A percentile compares a stretch with the other conserved stretches of the same genome.
phyloP scores from a whole-genome alignment of 768 basidiomycete species.

The Arthromyces matolae region DNA sequence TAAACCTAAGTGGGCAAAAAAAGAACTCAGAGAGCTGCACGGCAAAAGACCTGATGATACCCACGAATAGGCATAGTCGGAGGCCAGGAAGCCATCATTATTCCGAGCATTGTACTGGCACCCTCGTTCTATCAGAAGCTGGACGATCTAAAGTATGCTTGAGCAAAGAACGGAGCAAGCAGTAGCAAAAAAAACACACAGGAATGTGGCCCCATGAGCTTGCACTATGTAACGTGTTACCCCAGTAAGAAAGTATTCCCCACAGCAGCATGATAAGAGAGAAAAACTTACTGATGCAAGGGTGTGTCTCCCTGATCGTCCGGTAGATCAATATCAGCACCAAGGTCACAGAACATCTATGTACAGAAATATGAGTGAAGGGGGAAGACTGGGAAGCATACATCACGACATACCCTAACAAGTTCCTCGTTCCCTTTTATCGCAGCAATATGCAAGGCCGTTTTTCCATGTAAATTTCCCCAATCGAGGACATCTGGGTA shows the following conservation, averaged over 20 bases:
- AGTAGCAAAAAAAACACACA: constrained; percentile 36
- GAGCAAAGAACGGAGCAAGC: constrained; percentile 6
- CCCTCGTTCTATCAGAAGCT: constrained; percentile 83
- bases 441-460: constrained; percentile 84
- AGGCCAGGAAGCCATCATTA: constrained; percentile 87
- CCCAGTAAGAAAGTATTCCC: too few species aligned
- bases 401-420: constrained; percentile 55
- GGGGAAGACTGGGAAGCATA: constrained; percentile 4
- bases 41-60: constrained; percentile 24
- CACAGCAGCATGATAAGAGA: too few species aligned
- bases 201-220: constrained; percentile 85
- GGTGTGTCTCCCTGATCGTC: constrained; percentile 93
- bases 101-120: constrained; percentile 82
- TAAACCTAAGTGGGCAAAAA: constrained; percentile 43
- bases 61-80: constrained; percentile 90
- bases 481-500: constrained; percentile 88
- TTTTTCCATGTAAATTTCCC: constrained; percentile 88
- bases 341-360: constrained; percentile 88
- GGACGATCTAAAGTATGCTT: constrained; percentile 57
- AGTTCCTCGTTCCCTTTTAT: constrained; percentile 88
- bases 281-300: constrained; percentile 76
- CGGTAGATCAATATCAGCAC: constrained; percentile 84
- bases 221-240: too few species aligned
- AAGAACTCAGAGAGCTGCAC: not conserved
- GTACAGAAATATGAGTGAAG: not conserved